Evolutionary conservation across 352 stramenopile species (phyloP).

Genomic region (Plasmopara viticola): DNA sequence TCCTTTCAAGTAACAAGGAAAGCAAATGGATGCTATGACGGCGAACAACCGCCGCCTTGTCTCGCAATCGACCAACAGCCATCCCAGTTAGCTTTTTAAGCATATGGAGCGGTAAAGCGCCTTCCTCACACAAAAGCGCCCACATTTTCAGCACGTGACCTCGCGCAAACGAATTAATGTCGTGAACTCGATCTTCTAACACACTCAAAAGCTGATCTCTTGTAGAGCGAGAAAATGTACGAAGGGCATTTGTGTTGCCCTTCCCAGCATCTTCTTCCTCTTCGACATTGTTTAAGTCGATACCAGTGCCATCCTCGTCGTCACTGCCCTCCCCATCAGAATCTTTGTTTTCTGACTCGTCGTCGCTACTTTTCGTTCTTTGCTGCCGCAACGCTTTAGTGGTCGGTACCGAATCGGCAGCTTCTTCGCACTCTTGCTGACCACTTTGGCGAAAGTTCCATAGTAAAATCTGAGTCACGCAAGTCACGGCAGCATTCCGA

Average conservation of each 20-base stretch:
- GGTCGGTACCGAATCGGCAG: conserved; percentile 3
- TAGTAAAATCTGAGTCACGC: conserved; percentile 64
- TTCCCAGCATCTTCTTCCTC: conserved; percentile 16
- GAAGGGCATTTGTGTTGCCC: conserved; percentile 16
- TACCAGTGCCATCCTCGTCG: conserved; percentile 20
- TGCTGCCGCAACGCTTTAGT: conserved; percentile 12
- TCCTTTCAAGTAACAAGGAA: conserved; percentile 88
- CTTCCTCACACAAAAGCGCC: conserved; percentile 75
- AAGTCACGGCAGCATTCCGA: conserved; percentile 68
- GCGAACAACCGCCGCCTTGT: conserved; percentile 91
- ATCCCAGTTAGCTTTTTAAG: conserved; percentile 79
- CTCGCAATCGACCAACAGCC: conserved; percentile 82
- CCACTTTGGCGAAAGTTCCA: conserved; percentile 66
- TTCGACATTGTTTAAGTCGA: conserved; percentile 22
- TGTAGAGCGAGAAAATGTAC: conserved; percentile 53
- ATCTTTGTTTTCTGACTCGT: conserved; percentile 4
- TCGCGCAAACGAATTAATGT: conserved; percentile 91
- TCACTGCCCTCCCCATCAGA: conserved; percentile 18
- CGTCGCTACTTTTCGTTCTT: conserved; percentile 2
- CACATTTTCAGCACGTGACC: conserved; percentile 89
- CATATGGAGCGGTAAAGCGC: conserved; percentile 82
- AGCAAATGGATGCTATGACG: conserved; percentile 85
- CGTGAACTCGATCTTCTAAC: conserved; percentile 83
- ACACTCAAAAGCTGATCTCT: conserved; percentile 82
- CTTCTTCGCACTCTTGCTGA: conserved; percentile 19